These are phyloP conservation scores for Cladosporium sp. DNA, from an alignment of 2,329 filamentous ascomycete genomes.

Conservation along the genomic window DNA sequence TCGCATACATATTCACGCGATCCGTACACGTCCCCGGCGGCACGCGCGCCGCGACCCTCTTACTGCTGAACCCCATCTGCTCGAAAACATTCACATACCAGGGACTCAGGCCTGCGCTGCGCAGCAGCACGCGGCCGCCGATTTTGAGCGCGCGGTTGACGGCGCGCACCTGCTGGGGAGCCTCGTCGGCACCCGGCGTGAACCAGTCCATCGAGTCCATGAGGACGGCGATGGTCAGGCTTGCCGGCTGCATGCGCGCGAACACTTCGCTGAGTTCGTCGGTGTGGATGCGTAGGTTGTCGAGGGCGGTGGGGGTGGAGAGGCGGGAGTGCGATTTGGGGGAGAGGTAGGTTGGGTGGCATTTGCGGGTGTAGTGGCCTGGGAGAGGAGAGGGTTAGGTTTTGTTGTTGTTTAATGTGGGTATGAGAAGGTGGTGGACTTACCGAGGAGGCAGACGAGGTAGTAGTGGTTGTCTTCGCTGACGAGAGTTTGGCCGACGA, in stretches of 20 bases:
- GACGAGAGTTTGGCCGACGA: constrained; percentile 77
- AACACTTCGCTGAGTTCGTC: constrained; percentile 93
- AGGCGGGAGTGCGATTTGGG: constrained; percentile 71
- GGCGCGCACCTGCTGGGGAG: constrained; percentile 64
- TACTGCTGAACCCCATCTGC: constrained; percentile 67
- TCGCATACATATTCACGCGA: constrained; percentile 97
- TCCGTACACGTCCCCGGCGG: constrained; percentile 78
- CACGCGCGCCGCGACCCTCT: constrained; percentile 68
- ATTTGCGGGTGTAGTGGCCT: constrained; percentile 59
- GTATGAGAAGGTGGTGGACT: constrained; percentile 63
- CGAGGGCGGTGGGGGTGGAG: constrained; percentile 66
- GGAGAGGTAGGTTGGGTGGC: constrained; percentile 79
- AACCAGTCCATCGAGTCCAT: constrained; percentile 99
- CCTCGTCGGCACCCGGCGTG: constrained; percentile 59
- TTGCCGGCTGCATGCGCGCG: constrained; percentile 72
- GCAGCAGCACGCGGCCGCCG: constrained; percentile 75
- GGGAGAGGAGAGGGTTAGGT: no score
- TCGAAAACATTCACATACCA: constrained; percentile 88
- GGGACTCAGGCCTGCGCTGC: constrained; percentile 73
- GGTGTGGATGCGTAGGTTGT: constrained; percentile 80
- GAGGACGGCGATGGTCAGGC: constrained; percentile 81
- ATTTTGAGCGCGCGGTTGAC: constrained; percentile 76
- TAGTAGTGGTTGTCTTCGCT: constrained; percentile 92
- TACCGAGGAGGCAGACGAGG: constrained; percentile 70
- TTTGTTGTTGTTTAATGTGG: no score